Conservation (phyloP, 169 alveolate genomes). For the Plasmodium inui region DNA sequence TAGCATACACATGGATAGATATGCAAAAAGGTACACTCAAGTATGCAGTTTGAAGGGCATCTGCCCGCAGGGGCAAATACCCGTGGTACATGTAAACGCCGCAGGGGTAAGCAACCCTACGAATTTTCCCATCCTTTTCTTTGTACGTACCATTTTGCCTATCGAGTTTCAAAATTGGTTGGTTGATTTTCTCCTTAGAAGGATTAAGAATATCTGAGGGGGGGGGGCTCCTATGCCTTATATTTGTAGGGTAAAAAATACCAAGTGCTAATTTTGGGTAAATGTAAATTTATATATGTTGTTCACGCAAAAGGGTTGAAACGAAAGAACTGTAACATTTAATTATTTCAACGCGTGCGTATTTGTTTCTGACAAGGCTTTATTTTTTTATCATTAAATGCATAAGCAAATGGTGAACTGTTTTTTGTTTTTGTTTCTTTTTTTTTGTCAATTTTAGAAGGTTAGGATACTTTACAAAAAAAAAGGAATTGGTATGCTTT, state of each 20-base stretch:
- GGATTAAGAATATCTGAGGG: not conserved
- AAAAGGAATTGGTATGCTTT: not conserved
- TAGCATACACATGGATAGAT: not conserved
- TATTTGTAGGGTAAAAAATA: not conserved
- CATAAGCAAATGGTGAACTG: not conserved
- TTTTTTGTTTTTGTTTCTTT: not conserved
- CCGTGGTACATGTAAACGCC: not conserved
- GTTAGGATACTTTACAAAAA: not conserved
- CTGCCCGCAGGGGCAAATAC: not conserved
- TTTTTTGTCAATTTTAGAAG: not conserved
- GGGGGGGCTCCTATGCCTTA: not conserved
- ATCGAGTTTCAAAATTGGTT: not conserved
- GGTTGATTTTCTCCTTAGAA: not conserved
- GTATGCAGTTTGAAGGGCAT: not conserved
- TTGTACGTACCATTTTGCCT: not conserved
- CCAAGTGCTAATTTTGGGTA: not conserved
- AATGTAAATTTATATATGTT: not conserved
- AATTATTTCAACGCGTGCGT: conserved; percentile 1
- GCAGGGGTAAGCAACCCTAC: not conserved
- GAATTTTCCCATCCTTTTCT: not conserved
- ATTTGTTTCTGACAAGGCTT: not conserved
- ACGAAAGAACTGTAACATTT: not conserved
- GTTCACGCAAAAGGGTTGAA: not conserved
- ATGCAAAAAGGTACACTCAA: not conserved
- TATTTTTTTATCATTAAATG: not conserved